These are phyloP conservation scores for Forsythia viridissima DNA, from an alignment of 257 asterid species.

Conservation along the genomic window DNA sequence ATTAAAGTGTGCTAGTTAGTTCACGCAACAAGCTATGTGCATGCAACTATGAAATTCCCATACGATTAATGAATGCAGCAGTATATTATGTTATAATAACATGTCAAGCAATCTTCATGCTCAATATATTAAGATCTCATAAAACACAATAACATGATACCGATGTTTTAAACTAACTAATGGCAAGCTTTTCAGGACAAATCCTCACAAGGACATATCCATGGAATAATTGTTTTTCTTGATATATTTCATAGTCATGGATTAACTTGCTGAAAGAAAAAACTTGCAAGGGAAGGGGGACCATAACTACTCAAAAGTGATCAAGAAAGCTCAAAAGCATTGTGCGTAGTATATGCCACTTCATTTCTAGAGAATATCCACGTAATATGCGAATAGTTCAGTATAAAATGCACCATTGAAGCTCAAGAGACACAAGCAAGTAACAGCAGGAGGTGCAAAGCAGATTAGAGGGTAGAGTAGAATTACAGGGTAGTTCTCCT, in stretches of 20 bases:
- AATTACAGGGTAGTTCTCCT: conserved; percentile 42
- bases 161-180: conserved; percentile 11
- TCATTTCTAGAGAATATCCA: conserved; percentile 45
- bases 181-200: conserved; percentile 1
- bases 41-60: no score
- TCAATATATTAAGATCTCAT: not conserved
- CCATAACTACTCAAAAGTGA: conserved; percentile 34
- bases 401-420: conserved; percentile 27
- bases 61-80: not conserved
- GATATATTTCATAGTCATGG: conserved; percentile 6
- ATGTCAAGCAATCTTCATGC: not conserved
- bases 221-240: conserved; percentile 9
- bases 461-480: conserved; percentile 29
- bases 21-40: no score
- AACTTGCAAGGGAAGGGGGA: conserved; percentile 33
- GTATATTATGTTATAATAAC: conserved; percentile 7
- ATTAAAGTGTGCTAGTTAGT: no score
- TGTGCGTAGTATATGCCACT: conserved; percentile 45
- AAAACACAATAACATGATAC: not conserved
- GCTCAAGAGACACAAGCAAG: conserved; percentile 21
- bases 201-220: conserved; percentile 5
- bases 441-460: conserved; percentile 11
- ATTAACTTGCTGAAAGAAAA: conserved; percentile 22
- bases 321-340: conserved; percentile 31
- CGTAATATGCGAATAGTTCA: conserved; percentile 37